A percentile compares a stretch with the other conserved stretches of the same genome.
Evolutionary conservation across 352 stramenopile genomes (phyloP).

Genomic region (Saprolegnia diclina): DNA sequence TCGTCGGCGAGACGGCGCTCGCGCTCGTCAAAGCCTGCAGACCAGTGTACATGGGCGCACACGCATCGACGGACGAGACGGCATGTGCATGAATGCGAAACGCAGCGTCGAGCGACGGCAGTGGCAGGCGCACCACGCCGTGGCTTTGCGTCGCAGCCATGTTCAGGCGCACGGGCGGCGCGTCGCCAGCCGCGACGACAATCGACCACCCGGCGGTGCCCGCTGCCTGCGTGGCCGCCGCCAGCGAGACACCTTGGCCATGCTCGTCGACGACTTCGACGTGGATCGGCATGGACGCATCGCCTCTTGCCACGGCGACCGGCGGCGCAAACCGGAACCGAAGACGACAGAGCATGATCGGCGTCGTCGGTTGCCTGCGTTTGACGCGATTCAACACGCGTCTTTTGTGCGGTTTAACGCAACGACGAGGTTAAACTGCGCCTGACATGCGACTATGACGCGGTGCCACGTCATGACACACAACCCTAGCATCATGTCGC

Average conservation of each 20-base stretch:
- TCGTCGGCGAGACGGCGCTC: neutral
- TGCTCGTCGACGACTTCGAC: conserved; percentile 19
- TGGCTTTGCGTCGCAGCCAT: conserved; percentile 1
- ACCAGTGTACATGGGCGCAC: neutral
- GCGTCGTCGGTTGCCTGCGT: neutral
- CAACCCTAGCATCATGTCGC: too few relatives aligned
- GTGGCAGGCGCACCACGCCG: neutral
- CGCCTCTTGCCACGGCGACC: neutral
- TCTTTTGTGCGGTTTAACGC: neutral
- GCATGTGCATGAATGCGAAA: conserved; percentile 5
- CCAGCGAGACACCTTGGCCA: neutral
- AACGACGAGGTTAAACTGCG: neutral
- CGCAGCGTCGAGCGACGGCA: neutral
- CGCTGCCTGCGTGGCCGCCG: neutral
- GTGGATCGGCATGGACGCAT: neutral
- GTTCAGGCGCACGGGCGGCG: neutral
- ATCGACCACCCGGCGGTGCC: neutral
- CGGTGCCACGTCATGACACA: too few relatives aligned
- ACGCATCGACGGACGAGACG: neutral
- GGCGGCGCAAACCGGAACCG: conserved; percentile 20
- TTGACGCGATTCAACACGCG: too few relatives aligned
- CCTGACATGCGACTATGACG: neutral
- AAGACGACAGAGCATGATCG: conserved; percentile 1
- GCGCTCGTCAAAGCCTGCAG: neutral
- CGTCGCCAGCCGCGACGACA: neutral